These are phyloP conservation scores for Alternaria postmessia DNA, from an alignment of 2,329 filamentous ascomycete species.

Conservation along the genomic window DNA sequence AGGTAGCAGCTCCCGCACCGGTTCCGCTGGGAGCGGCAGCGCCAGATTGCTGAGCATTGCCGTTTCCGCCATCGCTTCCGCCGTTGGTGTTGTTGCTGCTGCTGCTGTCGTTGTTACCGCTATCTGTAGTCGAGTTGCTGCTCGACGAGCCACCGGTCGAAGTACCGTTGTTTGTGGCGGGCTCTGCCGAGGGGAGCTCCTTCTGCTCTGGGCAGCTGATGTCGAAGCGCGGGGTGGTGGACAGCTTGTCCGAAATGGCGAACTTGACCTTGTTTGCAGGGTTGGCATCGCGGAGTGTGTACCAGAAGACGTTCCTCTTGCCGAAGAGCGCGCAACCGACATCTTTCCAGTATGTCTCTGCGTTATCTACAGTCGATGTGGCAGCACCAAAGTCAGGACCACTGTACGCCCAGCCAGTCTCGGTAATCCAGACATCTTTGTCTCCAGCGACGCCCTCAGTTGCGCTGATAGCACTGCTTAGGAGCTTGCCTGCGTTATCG, in stretches of 20 bases:
- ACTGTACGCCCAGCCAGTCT: constrained; percentile 49
- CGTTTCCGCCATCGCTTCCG: neutral
- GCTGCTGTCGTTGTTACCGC: constrained; percentile 12
- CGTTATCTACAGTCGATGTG: constrained; percentile 40
- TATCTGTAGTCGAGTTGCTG: constrained; percentile 17
- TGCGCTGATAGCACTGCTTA: constrained; percentile 37
- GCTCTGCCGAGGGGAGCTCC: constrained; percentile 22
- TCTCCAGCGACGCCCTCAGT: constrained; percentile 42
- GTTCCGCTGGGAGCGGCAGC: constrained; percentile 5
- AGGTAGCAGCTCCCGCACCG: constrained; percentile 21
- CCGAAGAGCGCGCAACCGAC: constrained; percentile 47
- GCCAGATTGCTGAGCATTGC: neutral
- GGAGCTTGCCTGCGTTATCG: constrained; percentile 53
- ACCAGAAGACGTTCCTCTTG: constrained; percentile 48
- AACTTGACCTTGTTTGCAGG: constrained; percentile 67
- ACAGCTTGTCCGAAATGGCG: constrained; percentile 63
- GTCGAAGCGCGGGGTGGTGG: constrained; percentile 61
- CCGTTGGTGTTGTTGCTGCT: neutral
- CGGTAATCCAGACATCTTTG: constrained; percentile 51
- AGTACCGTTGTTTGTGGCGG: constrained; percentile 27
- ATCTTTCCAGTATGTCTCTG: constrained; percentile 43
- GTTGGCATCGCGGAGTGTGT: constrained; percentile 54
- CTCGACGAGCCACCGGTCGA: constrained; percentile 20
- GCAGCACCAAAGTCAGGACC: constrained; percentile 42
- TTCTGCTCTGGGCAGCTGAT: constrained; percentile 57